Percentiles rank a stretch among this genome's conserved stretches.
These are phyloP conservation scores for Ascochyta pisi DNA, from an alignment of 2,329 filamentous ascomycete genomes.

Conservation along the genomic window DNA sequence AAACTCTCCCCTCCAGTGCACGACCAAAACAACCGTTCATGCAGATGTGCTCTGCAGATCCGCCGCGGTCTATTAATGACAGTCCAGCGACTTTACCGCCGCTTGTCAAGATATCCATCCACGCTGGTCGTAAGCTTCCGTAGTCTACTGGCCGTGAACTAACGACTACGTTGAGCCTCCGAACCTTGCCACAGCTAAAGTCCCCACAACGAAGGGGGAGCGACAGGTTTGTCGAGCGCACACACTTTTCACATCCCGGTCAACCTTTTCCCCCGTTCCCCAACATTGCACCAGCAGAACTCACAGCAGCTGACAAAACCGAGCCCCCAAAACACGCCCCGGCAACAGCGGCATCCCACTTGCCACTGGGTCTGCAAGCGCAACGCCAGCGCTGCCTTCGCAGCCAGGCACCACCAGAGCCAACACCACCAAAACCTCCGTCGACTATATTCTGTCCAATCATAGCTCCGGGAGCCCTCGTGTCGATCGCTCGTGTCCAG, in stretches of 20 bases:
- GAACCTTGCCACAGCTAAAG: neutral
- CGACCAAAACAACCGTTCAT: neutral
- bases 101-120: neutral
- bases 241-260: neutral
- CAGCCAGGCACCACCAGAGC: neutral
- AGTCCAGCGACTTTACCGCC: too few species aligned
- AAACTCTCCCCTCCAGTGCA: neutral
- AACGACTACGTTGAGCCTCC: neutral
- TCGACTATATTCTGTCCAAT: neutral
- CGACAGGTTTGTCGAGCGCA: neutral
- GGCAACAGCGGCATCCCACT: constrained; percentile 1
- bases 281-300: neutral
- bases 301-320: neutral
- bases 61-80: neutral
- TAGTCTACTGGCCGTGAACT: neutral
- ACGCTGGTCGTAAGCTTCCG: neutral
- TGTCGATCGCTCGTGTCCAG: neutral
- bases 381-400: neutral
- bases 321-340: neutral
- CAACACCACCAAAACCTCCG: neutral
- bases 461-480: neutral
- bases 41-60: neutral
- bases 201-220: neutral
- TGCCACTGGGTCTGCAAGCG: neutral
- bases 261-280: neutral